Evolutionary conservation across 2,329 filamentous ascomycete genomes (phyloP).

Genomic region (Verticillium zaregamsianum): DNA sequence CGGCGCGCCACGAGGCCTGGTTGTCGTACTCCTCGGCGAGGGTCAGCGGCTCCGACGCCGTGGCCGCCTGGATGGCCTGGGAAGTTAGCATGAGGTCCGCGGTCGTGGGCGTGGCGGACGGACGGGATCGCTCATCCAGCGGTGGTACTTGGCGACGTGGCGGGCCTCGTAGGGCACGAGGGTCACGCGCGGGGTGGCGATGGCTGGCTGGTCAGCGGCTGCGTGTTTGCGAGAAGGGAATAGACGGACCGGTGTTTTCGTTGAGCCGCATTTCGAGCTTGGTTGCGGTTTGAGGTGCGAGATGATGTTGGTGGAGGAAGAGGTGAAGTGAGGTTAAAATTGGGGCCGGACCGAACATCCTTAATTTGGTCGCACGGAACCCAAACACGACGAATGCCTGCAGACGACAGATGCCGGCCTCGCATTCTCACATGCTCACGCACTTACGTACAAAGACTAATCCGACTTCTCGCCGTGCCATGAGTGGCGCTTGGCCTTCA

Average conservation of each 20-base stretch:
- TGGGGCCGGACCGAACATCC: neutral
- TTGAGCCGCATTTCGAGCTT: slow-evolving; percentile 39
- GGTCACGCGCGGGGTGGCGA: slow-evolving; percentile 61
- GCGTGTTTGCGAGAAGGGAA: neutral
- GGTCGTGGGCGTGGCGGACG: slow-evolving; percentile 8
- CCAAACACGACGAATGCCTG: neutral
- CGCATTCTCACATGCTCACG: neutral
- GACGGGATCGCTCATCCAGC: slow-evolving; percentile 85
- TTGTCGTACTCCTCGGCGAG: slow-evolving; percentile 84
- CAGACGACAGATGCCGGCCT: neutral
- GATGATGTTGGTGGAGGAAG: neutral
- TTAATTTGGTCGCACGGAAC: too few relatives aligned
- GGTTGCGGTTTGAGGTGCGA: neutral
- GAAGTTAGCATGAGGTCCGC: too few relatives aligned
- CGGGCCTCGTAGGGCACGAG: slow-evolving; percentile 80
- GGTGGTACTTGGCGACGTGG: slow-evolving; percentile 80
- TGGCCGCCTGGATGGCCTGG: slow-evolving; percentile 73
- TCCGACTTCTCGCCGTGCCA: neutral
- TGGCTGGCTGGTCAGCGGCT: slow-evolving; percentile 42
- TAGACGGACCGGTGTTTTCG: slow-evolving; percentile 33
- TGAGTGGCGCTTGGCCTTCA: neutral
- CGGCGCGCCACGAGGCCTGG: slow-evolving; percentile 80
- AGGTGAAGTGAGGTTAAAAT: neutral
- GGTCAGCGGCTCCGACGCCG: slow-evolving; percentile 79
- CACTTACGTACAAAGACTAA: neutral